Evolutionary conservation across 495 filamentous ascomycete genomes (phyloP).

Genomic region (Saxophila tyrrhenica): DNA sequence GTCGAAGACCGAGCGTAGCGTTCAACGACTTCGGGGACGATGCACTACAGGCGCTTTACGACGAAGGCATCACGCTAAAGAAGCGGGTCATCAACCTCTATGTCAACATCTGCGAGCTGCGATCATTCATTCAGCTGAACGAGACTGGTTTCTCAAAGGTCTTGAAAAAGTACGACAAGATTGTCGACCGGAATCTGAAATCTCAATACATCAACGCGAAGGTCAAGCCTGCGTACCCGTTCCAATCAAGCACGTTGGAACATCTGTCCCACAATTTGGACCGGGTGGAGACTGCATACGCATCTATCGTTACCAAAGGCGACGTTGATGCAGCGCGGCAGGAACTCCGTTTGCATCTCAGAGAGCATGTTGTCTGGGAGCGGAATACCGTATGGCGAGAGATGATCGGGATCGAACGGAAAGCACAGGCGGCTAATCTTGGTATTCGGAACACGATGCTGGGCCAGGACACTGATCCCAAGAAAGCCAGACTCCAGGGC

Average conservation of each 20-base stretch:
- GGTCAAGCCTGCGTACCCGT: conserved; percentile 66
- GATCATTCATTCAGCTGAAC: conserved; percentile 93
- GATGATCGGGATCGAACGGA: conserved; percentile 95
- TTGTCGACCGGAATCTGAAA: conserved; percentile 66
- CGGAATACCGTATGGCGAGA: conserved; percentile 98
- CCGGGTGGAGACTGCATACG: conserved; percentile 68
- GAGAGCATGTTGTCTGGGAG: conserved; percentile 98
- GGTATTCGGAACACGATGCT: conserved; percentile 69
- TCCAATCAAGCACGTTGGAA: conserved; percentile 56
- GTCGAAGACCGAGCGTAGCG: conserved; percentile 43
- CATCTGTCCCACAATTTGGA: conserved; percentile 57
- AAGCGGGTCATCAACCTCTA: conserved; percentile 79
- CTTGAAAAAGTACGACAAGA: conserved; percentile 98
- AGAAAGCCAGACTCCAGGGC: conserved; percentile 64
- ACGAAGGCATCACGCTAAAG: conserved; percentile 76
- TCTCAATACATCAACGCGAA: conserved; percentile 58
- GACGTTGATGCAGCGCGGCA: conserved; percentile 61
- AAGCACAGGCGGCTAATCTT: conserved; percentile 88
- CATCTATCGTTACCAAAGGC: conserved; percentile 67
- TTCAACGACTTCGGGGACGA: conserved; percentile 71
- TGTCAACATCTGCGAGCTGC: conserved; percentile 87
- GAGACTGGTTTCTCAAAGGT: conserved; percentile 92
- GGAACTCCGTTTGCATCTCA: conserved; percentile 79
- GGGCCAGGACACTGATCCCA: conserved; percentile 58
- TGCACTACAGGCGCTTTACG: conserved; percentile 55